Evolutionary conservation across 2,329 filamentous ascomycete genomes (phyloP).

Genomic region (Talaromyces sp.): DNA sequence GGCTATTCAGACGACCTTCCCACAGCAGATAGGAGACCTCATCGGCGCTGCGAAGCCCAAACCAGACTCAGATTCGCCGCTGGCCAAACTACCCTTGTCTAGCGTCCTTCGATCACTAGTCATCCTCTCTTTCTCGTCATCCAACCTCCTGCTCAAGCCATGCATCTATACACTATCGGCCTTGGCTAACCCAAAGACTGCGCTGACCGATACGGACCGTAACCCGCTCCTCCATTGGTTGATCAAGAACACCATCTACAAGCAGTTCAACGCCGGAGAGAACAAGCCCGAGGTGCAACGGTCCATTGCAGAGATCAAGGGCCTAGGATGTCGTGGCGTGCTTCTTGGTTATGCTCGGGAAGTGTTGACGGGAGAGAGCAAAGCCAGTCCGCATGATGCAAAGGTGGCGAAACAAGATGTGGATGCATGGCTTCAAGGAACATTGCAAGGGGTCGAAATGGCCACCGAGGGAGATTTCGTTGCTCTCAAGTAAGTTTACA

Average conservation of each 20-base stretch:
- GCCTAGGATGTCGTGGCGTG: conserved; percentile 49
- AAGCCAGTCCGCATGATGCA: conserved; percentile 23
- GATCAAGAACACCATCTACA: conserved; percentile 47
- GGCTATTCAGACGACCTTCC: conserved; percentile 1
- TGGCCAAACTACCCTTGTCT: conserved; percentile 32
- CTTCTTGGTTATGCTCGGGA: conserved; percentile 52
- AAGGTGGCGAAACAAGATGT: conserved; percentile 29
- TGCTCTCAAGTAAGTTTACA: conserved; percentile 43
- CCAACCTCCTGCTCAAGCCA: conserved; percentile 58
- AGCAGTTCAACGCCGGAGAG: conserved; percentile 54
- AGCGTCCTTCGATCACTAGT: conserved; percentile 33
- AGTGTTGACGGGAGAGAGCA: conserved; percentile 45
- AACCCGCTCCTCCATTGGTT: conserved; percentile 43
- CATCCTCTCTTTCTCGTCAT: conserved; percentile 34
- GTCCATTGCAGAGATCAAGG: conserved; percentile 43
- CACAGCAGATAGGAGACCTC: background rate
- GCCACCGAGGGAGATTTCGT: conserved; percentile 48
- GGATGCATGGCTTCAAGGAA: conserved; percentile 48
- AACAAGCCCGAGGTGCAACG: conserved; percentile 44
- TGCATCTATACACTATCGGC: conserved; percentile 65
- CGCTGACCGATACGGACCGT: conserved; percentile 44
- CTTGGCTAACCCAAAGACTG: conserved; percentile 42
- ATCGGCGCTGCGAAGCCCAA: background rate
- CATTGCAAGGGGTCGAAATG: conserved; percentile 50
- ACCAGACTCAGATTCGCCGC: conserved; percentile 21